A percentile compares a stretch with the other conserved stretches of the same genome.
phyloP scores from a whole-genome alignment of 75 land plant genomes.

The Picea sitchensis region DNA sequence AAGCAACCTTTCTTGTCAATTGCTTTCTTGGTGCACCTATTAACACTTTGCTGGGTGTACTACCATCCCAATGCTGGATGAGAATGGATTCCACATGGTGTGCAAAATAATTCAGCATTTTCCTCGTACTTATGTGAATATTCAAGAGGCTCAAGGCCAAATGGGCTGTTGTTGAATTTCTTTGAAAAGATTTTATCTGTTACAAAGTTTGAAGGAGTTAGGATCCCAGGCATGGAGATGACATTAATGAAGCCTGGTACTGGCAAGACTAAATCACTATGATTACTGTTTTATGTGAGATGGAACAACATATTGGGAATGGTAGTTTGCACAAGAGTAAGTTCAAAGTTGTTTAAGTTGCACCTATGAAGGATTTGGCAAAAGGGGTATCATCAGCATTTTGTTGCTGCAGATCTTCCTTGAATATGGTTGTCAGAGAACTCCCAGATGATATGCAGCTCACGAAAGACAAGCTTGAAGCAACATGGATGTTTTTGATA shows the following conservation, averaged over 20 bases:
- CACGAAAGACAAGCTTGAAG: conserved; percentile 87
- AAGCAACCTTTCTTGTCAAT: conserved; percentile 14
- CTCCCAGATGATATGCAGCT: conserved; percentile 99
- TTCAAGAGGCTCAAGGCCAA: conserved; percentile 47
- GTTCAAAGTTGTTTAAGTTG: conserved; percentile 97
- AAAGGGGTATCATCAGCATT: conserved; percentile 74
- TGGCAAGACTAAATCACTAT: conserved; percentile 99
- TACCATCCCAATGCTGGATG: conserved; percentile 41
- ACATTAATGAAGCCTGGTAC: conserved; percentile 86
- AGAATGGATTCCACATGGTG: conserved; percentile 72
- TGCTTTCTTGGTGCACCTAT: conserved; percentile 54
- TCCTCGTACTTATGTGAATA: conserved; percentile 83
- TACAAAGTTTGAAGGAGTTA: conserved; percentile 94
- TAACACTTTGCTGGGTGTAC: conserved; percentile 35
- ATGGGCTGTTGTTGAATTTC: conserved; percentile 70
- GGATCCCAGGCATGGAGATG: conserved; percentile 31
- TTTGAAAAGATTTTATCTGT: conserved; percentile 62
- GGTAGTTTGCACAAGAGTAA: conserved; percentile 90
- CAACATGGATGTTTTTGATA: conserved; percentile 98
- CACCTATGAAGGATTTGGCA: conserved; percentile 99
- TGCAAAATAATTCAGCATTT: conserved; percentile 77
- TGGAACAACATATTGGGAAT: conserved; percentile 73
- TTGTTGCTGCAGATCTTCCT: conserved; percentile 59
- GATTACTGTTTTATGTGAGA: conserved; percentile 92
- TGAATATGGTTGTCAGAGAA: conserved; percentile 85